Evolutionary conservation across 108 stramenopile species (phyloP).

Genomic region (Nannochloropsis salina): DNA sequence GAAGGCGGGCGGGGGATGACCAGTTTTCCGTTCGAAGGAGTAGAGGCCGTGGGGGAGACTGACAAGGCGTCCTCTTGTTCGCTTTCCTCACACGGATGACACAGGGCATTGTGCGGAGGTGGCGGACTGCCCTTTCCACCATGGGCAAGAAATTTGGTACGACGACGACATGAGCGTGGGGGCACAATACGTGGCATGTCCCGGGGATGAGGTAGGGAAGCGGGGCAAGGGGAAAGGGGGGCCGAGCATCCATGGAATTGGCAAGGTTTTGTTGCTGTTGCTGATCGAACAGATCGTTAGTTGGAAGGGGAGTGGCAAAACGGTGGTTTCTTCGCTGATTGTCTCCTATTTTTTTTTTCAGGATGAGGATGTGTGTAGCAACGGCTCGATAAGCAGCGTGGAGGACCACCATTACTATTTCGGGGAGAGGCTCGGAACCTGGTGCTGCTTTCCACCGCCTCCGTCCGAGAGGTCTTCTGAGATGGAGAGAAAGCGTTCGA

Average conservation of each 20-base stretch:
- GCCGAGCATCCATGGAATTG: not conserved
- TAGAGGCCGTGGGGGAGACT: no score
- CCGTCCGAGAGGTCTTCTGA: not conserved
- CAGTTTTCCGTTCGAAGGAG: no score
- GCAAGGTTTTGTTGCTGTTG: no score
- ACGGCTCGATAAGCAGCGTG: constrained; percentile 30
- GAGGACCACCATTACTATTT: constrained; percentile 37
- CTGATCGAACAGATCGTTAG: no score
- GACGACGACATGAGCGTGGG: constrained; percentile 30
- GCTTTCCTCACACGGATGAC: no score
- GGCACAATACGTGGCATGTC: constrained; percentile 8
- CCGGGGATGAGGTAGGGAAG: not conserved
- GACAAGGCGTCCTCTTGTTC: no score
- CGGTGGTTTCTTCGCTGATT: no score
- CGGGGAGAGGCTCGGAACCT: not conserved
- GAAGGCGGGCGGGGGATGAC: not conserved
- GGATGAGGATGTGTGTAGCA: not conserved
- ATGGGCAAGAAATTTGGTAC: constrained; percentile 28
- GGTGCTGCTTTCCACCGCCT: constrained; percentile 22
- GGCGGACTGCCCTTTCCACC: not conserved
- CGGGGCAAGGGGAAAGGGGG: not conserved
- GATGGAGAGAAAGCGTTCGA: no score
- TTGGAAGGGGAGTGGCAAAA: no score
- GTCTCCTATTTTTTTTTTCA: not conserved
- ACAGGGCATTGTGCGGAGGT: no score